These are phyloP conservation scores for Mucor velutinosus DNA, from an alignment of 371 early-diverging fungal genomes.

Conservation along the genomic window DNA sequence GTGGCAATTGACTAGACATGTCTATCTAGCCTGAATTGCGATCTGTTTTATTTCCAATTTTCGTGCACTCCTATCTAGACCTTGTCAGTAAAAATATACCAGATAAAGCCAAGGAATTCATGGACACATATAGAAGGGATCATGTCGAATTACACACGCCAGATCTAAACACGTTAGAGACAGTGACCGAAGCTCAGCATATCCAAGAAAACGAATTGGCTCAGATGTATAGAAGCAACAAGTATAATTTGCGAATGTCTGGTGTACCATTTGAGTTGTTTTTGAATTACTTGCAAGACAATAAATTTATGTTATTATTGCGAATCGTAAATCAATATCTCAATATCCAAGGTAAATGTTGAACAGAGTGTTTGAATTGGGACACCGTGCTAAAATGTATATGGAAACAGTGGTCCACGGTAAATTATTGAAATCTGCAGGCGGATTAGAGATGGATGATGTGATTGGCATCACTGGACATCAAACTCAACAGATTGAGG, in stretches of 20 bases:
- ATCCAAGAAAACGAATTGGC: constrained; percentile 84
- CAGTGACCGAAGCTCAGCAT: constrained; percentile 77
- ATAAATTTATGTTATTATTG: constrained; percentile 83
- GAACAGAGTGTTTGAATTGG: neutral
- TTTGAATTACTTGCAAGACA: constrained; percentile 91
- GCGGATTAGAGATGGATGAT: constrained; percentile 57
- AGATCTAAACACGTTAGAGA: constrained; percentile 66
- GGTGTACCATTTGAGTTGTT: constrained; percentile 91
- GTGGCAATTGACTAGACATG: neutral
- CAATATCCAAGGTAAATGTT: constrained; percentile 71
- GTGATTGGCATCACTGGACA: constrained; percentile 82
- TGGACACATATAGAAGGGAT: constrained; percentile 73
- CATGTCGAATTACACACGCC: constrained; percentile 75
- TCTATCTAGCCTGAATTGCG: constrained; percentile 76
- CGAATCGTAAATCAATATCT: constrained; percentile 93
- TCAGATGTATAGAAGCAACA: constrained; percentile 77
- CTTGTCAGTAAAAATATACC: constrained; percentile 64
- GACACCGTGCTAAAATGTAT: neutral
- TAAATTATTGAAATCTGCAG: constrained; percentile 37
- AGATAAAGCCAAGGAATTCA: constrained; percentile 74
- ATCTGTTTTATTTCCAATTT: constrained; percentile 89
- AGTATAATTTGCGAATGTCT: constrained; percentile 89
- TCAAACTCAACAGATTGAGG: constrained; percentile 76
- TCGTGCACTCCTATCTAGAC: constrained; percentile 93
- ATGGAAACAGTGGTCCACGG: constrained; percentile 29